Base-by-base conservation (phyloP, 257 asterid species). In the Galeopsis tetrahit region DNA sequence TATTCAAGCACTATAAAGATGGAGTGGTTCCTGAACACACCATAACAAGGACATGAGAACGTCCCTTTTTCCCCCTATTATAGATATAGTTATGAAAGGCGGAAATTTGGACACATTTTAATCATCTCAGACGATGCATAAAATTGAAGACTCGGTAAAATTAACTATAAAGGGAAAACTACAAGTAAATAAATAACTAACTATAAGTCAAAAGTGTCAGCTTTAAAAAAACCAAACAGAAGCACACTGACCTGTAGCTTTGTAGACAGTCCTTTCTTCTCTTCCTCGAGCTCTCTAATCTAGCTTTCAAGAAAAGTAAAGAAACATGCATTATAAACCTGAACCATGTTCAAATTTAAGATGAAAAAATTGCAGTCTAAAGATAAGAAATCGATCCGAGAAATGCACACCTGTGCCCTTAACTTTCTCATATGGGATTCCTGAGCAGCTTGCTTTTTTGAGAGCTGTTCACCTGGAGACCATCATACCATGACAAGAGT, bases 261-360 rank as follows among this genome's bases (percentile, higher is more conserved):
- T 63, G 97, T 83, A 62, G 78, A 77, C 77, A 90, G 63, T 53
- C 96, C 97, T 75, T 95, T 95, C 86, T 95, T 95, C 90, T 95
- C 99, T 83, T 95, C 99, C 82, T 95, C 99, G 68, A 90, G 89
- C 91, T 92, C 99, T 78, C 99, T 90, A 81, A 86, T 87, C 99
- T 95, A 85, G 87, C 84, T 90, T 87, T 68, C 94, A 87, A 31
- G 81, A 82, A 79, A 86, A 82, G 74, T 72, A 63, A 66, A 71
- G 63, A 71, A 44, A 71, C 63, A 68, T 40, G 56, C 59, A 73
- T 73, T 67, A 66, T 46, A 72, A 32, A 63, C 34, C 62, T 36
- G 64, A 60, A 36, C 21, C 52, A 17, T 52, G 77, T 71, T 71
- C 68, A 75, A 66, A 70, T 63, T 66, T 74, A 17, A 66, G 51